These are phyloP conservation scores for Venturia effusa DNA, from an alignment of 2,329 filamentous ascomycete species.

Conservation along the genomic window DNA sequence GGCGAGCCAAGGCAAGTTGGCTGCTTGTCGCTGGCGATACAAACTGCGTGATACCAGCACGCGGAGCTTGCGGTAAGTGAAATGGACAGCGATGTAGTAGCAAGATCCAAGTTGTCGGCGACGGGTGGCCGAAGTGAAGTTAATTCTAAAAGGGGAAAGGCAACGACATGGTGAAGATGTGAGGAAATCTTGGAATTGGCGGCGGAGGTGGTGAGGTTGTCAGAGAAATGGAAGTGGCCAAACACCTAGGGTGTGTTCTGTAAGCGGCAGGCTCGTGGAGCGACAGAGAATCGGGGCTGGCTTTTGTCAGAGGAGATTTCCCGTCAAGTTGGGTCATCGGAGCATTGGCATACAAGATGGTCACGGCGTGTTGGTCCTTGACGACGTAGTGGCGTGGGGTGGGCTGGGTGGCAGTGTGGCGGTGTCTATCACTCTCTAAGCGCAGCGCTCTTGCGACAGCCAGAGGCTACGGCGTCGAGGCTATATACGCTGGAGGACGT, in stretches of 20 bases:
- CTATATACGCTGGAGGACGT: neutral
- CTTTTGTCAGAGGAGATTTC: neutral
- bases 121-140: neutral
- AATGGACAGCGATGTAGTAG: neutral
- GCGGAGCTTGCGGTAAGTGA: neutral
- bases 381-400: neutral
- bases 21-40: neutral
- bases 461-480: constrained; percentile 1
- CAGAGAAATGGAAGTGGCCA: neutral
- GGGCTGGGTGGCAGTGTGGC: neutral
- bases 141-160: neutral
- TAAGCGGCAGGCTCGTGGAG: neutral
- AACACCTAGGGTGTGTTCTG: neutral
- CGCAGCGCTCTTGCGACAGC: neutral
- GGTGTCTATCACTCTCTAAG: neutral
- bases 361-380: neutral
- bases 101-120: neutral
- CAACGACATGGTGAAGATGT: neutral
- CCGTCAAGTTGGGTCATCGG: neutral
- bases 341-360: constrained; percentile 1
- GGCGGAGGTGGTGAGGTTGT: neutral
- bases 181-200: neutral
- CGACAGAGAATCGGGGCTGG: neutral
- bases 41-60: neutral
- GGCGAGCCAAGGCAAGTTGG: constrained; percentile 6